phyloP scores from a whole-genome alignment of 805 yeast species.

The Cyberlindnera subsufficiens region DNA sequence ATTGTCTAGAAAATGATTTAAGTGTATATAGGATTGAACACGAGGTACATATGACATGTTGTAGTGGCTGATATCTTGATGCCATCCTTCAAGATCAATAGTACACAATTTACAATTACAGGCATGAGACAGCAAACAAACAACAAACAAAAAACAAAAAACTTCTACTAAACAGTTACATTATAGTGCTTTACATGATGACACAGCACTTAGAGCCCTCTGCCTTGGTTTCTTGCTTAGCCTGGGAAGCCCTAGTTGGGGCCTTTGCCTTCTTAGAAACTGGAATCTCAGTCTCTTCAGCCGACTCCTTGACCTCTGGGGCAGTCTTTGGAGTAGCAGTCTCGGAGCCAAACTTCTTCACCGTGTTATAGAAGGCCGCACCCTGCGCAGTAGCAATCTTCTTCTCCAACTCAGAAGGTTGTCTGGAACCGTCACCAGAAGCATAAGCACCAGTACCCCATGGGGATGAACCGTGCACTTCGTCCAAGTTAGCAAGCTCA shows the following conservation, averaged over 20 bases:
- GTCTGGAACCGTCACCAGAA: conserved; percentile 69
- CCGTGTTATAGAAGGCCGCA: conserved; percentile 46
- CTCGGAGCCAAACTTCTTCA: conserved; percentile 25
- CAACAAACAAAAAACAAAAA: too few species aligned
- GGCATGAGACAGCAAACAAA: too few species aligned
- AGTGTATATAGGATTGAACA: conserved; percentile 1
- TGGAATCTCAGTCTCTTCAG: conserved; percentile 1
- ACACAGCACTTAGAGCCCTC: conserved; percentile 25
- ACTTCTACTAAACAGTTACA: too few species aligned
- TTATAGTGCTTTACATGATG: conserved; percentile 21
- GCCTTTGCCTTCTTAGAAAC: conserved; percentile 6
- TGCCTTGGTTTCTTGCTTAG: conserved; percentile 17
- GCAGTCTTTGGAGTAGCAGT: conserved; percentile 4
- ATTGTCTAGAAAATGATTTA: conserved; percentile 30
- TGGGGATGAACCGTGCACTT: conserved; percentile 75
- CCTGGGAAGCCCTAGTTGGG: conserved; percentile 14
- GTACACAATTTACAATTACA: too few species aligned
- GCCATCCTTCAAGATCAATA: too few species aligned
- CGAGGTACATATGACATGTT: neutral
- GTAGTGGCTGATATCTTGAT: too few species aligned
- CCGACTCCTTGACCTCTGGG: conserved; percentile 5
- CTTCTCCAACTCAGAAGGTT: conserved; percentile 56
- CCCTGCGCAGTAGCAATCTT: conserved; percentile 67
- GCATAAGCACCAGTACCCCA: conserved; percentile 87
- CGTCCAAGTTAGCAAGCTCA: conserved; percentile 48